Evolutionary conservation across 805 yeast species (phyloP), one percentile per base, ranked within the genome.

Genomic region (Sugiyamaella qingdaonensis): DNA sequence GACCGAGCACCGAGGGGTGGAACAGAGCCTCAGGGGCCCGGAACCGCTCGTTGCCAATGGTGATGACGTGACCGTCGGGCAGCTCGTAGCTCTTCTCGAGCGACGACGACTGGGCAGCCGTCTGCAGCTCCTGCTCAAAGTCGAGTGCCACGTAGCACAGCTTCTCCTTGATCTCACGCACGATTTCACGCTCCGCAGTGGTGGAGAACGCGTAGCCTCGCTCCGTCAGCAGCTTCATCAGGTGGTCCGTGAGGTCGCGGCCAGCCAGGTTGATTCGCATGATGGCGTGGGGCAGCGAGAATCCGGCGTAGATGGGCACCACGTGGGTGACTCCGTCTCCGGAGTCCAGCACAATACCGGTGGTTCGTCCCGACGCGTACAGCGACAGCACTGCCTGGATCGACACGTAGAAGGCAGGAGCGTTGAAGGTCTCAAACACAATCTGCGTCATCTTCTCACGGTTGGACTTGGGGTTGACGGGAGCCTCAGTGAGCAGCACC

Each of bases 311-410:
- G 74, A 94, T 92, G 78, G 99, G 99, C 64, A 94, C 99, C 78
- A 92, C 97, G 95, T 92, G 98, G 71, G 98, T 91, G 69, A 94
- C 98, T 88, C 99, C 99, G 74, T 92, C 99, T 85, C 99, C 99
- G 63, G 97, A 91, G 81, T 92, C 99, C 75, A 94, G 84, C 63
- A 94, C 99, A 70, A 92, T 91, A 89, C 99, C 99, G 64, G 99
- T 94, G 69, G 98, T 95, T 87, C 98, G 92, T 82, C 99, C 99
- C 62, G 98, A 91, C 54, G 99, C 90, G 82, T 94, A 94, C 73
- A 94, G 82, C 55, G 99, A 94, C 73, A 94, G 84, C 58, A 92
- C 97, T 68, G 99, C 98, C 81, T 92, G 99, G 73, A 94, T 92
- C 68, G 95, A 85, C 65, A 94, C 97, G 86, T 94, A 94, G 81